These are phyloP conservation scores for Solanum chmielewskii DNA, from an alignment of 257 asterid genomes.

Conservation along the genomic window DNA sequence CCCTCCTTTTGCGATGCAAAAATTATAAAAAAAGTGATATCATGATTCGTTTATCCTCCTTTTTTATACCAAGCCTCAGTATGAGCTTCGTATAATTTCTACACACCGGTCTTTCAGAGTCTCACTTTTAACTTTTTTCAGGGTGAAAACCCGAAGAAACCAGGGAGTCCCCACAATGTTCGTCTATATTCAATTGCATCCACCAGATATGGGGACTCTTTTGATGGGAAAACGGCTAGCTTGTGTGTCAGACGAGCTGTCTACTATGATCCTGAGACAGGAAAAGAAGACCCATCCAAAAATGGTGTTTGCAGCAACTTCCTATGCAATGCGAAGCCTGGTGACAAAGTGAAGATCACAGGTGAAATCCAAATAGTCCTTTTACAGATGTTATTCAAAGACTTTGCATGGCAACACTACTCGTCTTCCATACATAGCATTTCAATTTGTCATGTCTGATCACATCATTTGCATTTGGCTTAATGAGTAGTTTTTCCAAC, in stretches of 20 bases:
- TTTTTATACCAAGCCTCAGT: neutral
- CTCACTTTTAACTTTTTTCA: slow-evolving; percentile 10
- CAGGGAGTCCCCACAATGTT: slow-evolving; percentile 82
- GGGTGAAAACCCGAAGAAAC: slow-evolving; percentile 96
- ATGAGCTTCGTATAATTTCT: neutral
- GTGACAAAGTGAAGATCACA: slow-evolving; percentile 76
- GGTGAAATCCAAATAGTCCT: slow-evolving; percentile 25
- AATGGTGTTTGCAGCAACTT: slow-evolving; percentile 88
- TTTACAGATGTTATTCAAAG: neutral
- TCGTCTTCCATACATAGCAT: neutral
- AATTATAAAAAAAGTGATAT: neutral
- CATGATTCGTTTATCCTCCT: neutral
- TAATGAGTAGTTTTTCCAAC: neutral
- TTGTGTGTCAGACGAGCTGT: slow-evolving; percentile 91
- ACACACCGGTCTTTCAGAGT: neutral
- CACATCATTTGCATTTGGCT: neutral
- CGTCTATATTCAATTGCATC: slow-evolving; percentile 90
- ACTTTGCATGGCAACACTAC: neutral
- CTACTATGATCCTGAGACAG: slow-evolving; percentile 82
- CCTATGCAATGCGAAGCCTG: slow-evolving; percentile 81
- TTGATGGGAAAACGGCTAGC: slow-evolving; percentile 87
- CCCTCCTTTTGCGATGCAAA: neutral
- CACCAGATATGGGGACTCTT: slow-evolving; percentile 76
- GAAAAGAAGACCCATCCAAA: slow-evolving; percentile 79
- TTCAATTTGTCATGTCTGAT: neutral